These are phyloP conservation scores for Polychaeton citri DNA, from an alignment of 2,329 filamentous ascomycete species.

Conservation along the genomic window DNA sequence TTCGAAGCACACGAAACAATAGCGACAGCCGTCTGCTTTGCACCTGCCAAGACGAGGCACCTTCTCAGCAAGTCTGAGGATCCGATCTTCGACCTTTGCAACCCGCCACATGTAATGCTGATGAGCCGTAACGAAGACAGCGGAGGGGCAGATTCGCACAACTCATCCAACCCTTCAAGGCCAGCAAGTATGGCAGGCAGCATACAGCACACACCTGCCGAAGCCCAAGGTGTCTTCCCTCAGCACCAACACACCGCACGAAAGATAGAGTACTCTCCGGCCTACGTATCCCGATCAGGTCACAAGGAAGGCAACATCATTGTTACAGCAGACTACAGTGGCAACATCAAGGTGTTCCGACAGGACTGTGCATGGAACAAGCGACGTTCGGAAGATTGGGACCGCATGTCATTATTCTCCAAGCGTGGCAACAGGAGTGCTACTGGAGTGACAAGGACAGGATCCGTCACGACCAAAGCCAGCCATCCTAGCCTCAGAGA, in stretches of 20 bases:
- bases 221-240: slow-evolving; percentile 19
- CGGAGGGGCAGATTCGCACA: slow-evolving; percentile 9
- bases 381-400: slow-evolving; percentile 59
- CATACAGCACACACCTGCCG: slow-evolving; percentile 14
- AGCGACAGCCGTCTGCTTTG: slow-evolving; percentile 79
- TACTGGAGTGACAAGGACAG: slow-evolving; percentile 36
- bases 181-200: slow-evolving; percentile 30
- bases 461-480: slow-evolving; percentile 29
- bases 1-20: slow-evolving; percentile 85
- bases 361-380: slow-evolving; percentile 85
- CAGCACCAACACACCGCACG: slow-evolving; percentile 3
- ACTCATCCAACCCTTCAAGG: slow-evolving; percentile 29
- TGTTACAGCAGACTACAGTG: slow-evolving; percentile 76
- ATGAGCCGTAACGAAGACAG: slow-evolving; percentile 57
- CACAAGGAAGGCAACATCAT: slow-evolving; percentile 82
- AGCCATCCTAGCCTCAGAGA: slow-evolving; percentile 20
- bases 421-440: slow-evolving; percentile 41
- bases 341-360: slow-evolving; percentile 84
- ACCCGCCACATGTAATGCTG: slow-evolving; percentile 78
- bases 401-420: slow-evolving; percentile 60
- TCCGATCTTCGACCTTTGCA: slow-evolving; percentile 91
- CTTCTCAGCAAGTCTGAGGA: slow-evolving; percentile 72
- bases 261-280: slow-evolving; percentile 47
- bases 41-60: slow-evolving; percentile 64
- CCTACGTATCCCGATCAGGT: slow-evolving; percentile 60